Conservation (phyloP, 345 rosid genomes). For the Citrus sinensis region DNA sequence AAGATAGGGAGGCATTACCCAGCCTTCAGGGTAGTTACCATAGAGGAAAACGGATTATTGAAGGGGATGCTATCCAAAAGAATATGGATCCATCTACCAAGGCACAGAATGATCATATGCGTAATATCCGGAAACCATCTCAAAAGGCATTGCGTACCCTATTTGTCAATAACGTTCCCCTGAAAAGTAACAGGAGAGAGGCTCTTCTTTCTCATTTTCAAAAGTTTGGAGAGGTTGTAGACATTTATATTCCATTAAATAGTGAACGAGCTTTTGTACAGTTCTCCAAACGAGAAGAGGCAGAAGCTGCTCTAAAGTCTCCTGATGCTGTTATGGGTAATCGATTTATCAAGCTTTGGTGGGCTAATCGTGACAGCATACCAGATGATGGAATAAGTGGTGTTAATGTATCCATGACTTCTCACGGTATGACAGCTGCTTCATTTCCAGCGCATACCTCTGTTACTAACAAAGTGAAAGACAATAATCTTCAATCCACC, state of each 20-base stretch:
- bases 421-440: conserved; percentile 35
- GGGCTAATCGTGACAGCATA: conserved; percentile 96
- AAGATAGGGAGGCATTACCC: conserved; percentile 35
- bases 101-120: conserved; percentile 39
- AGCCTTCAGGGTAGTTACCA: conserved; percentile 32
- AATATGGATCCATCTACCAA: conserved; percentile 36
- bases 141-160: conserved; percentile 86
- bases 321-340: conserved; percentile 99
- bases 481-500: conserved; percentile 40
- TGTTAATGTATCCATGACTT: conserved; percentile 33
- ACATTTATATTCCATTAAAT: conserved; percentile 74
- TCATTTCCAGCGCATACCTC: conserved; percentile 36
- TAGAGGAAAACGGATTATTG: conserved; percentile 48
- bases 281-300: conserved; percentile 90
- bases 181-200: conserved; percentile 68
- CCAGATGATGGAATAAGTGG: conserved; percentile 54
- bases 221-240: conserved; percentile 88
- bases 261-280: conserved; percentile 93
- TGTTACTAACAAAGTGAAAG: conserved; percentile 47
- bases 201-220: conserved; percentile 88
- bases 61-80: conserved; percentile 38
- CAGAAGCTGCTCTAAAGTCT: conserved; percentile 90
- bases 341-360: conserved; percentile 93
- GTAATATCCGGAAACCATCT: conserved; percentile 47
- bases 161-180: conserved; percentile 85